Evolutionary conservation across 306 rosid species (phyloP), one percentile per base, ranked within the genome.

Genomic region (Luffa acutangula): DNA sequence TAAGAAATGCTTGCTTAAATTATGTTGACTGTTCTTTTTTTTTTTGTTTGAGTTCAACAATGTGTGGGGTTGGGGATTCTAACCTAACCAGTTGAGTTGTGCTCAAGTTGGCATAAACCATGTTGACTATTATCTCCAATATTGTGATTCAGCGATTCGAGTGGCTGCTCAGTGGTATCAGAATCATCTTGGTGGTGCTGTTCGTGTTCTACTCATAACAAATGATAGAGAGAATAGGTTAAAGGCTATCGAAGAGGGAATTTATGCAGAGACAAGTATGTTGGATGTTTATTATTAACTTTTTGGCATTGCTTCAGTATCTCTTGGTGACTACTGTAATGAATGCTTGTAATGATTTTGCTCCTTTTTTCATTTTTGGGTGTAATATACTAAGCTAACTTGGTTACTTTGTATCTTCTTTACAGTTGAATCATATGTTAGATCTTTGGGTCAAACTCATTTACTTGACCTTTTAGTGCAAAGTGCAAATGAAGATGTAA

Each of bases 81-180:
- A 25, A 25, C 31, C 31, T 25, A 25, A 25, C 31, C 0, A 25
- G 31, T 25, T 25, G 31, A 25, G 31, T 25, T 25, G 1, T 25
- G 31, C 31, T 25, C 31, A 25, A 25, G 31, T 25, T 25, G 31
- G 6, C 59, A 25, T 49, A 20, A 45, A 43, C 21, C 11, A 11
- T 71, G 43, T 58, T 45, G 71, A 77, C 31, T 43, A 21, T 21
- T 78, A 77, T 77, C 18, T 78, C 51, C 76, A 11, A 83, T 80
- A 65, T 84, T 82, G 80, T 69, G 25, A 78, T 78, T 83, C 94
- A 95, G 99, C 99, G 46, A 95, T 95, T 56, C 91, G 99, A 79
- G 96, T 91, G 82, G 99, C 97, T 74, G 78, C 97, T 57, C 97
- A 90, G 41, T 95, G 99, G 99, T 95, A 95, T 85, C 97, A 95